Evolutionary conservation across 805 yeast species (phyloP), one percentile per base, ranked within the genome.

Genomic region (Jamesozyma spencerorum): DNA sequence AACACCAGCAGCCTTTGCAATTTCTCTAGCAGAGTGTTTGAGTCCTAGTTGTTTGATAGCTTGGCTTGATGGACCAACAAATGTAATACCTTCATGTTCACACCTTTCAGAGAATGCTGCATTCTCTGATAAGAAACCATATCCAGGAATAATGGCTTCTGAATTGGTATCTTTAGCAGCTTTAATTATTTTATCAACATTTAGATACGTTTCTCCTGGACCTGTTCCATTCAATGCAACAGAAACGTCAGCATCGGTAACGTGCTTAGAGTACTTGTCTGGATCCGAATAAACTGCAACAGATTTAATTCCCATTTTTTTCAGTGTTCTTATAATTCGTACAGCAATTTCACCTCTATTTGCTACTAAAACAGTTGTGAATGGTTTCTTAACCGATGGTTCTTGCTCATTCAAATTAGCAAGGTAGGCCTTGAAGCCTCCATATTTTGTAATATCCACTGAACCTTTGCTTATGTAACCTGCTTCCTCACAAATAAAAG

Each of bases 321-420:
- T 85, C 57, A 90, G 69, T 15, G 98, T 88, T 58, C 75, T 81
- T 56, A 90, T 86, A 51, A 92, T 86, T 55, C 98, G 72, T 24
- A 88, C 97, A 2, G 98, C 97, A 54, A 90, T 90, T 65, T 90
- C 98, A 60, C 97, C 97, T 66, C 98, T 77, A 69, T 90, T 90
- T 31, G 97, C 97, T 40, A 90, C 92, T 41, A 90, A 71, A n/a
- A 90, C 95, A 10, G 81, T 74, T 17, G 78, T 70, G 64, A 87
- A 86, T 1, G 94, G 92, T 53, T 74, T 76, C 43, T 64, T 65
- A 14, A 50, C 45, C 40, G 68, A 44, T 13, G 60, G 43, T 35
- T 55, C 43, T 40, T 48, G 41, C 37, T 38, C 34, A 47, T 50
- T 34, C 32, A 57, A 26, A 19, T 34, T 29, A 3, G 52, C 45